These are phyloP conservation scores for Entomortierella parvispora DNA, from an alignment of 192 early-diverging fungal genomes.

Conservation along the genomic window DNA sequence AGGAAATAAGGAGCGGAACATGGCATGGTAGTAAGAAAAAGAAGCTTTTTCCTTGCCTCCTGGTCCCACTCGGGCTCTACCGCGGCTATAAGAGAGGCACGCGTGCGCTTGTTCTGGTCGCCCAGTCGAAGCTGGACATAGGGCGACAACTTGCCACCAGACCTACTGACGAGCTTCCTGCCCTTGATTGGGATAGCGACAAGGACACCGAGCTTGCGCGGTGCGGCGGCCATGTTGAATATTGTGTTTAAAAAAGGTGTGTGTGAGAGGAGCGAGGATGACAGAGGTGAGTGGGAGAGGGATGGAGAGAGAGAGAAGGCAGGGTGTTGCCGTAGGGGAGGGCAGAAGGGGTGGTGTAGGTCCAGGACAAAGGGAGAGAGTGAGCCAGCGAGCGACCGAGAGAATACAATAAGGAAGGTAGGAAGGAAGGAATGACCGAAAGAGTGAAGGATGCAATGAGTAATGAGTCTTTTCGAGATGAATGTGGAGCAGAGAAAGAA, in stretches of 20 bases:
- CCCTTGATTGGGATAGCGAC: slow-evolving; percentile 54
- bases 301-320: too few relatives aligned
- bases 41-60: slow-evolving; percentile 13
- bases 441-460: too few relatives aligned
- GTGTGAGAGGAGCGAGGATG: not conserved
- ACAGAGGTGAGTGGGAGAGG: not conserved
- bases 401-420: too few relatives aligned
- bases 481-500: too few relatives aligned
- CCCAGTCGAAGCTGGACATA: slow-evolving; percentile 47
- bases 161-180: slow-evolving; percentile 38
- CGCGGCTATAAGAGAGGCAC: slow-evolving; percentile 39
- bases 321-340: too few relatives aligned
- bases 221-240: not conserved
- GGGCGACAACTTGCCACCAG: slow-evolving; percentile 46
- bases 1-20: not conserved
- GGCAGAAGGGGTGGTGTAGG: too few relatives aligned
- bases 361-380: too few relatives aligned
- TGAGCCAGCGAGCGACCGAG: too few relatives aligned
- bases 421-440: too few relatives aligned
- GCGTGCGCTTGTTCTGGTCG: slow-evolving; percentile 46
- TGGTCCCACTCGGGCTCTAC: slow-evolving; percentile 52
- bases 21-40: not conserved
- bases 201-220: slow-evolving; percentile 30
- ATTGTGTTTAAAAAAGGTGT: not conserved
- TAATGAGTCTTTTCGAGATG: too few relatives aligned